phyloP scores from a whole-genome alignment of 768 basidiomycete species.

The Tulasnella sp. region DNA sequence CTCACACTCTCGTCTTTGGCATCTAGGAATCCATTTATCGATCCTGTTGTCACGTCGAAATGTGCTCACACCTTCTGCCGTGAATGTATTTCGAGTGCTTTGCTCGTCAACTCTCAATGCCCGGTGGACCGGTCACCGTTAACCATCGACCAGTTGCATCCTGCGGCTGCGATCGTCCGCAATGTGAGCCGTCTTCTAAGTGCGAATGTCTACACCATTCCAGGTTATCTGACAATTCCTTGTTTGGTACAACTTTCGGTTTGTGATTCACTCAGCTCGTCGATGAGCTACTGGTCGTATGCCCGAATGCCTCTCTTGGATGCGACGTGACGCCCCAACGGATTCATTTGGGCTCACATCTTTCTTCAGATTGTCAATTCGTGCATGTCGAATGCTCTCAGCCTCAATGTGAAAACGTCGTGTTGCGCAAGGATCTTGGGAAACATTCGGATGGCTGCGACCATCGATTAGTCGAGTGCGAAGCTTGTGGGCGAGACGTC shows the following conservation, averaged over 20 bases:
- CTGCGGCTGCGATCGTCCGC: constrained; percentile 66
- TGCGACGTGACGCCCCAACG: constrained; percentile 57
- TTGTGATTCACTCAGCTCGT: constrained; percentile 48
- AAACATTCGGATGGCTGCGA: constrained; percentile 33
- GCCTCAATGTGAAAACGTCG: constrained; percentile 34
- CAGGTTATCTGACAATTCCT: not conserved
- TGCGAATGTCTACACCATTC: not conserved
- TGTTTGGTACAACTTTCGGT: not conserved
- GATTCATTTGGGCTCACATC: constrained; percentile 51
- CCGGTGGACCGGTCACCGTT: constrained; percentile 75
- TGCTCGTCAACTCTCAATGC: constrained; percentile 59
- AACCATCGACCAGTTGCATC: constrained; percentile 42
- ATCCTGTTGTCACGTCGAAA: constrained; percentile 61
- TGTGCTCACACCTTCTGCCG: constrained; percentile 82
- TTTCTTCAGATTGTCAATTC: constrained; percentile 51
- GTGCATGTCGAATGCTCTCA: constrained; percentile 43
- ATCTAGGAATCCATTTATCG: constrained; percentile 55
- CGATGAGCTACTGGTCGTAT: constrained; percentile 70
- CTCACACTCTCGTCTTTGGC: not conserved
- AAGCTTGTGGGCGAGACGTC: constrained; percentile 31
- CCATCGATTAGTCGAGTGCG: constrained; percentile 29
- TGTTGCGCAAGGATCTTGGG: constrained; percentile 40
- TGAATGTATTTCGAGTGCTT: constrained; percentile 66
- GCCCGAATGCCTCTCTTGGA: constrained; percentile 47
- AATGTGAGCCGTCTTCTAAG: constrained; percentile 39